These are phyloP conservation scores for Leccinum fibrillosum DNA, from an alignment of 768 basidiomycete species.

Conservation along the genomic window DNA sequence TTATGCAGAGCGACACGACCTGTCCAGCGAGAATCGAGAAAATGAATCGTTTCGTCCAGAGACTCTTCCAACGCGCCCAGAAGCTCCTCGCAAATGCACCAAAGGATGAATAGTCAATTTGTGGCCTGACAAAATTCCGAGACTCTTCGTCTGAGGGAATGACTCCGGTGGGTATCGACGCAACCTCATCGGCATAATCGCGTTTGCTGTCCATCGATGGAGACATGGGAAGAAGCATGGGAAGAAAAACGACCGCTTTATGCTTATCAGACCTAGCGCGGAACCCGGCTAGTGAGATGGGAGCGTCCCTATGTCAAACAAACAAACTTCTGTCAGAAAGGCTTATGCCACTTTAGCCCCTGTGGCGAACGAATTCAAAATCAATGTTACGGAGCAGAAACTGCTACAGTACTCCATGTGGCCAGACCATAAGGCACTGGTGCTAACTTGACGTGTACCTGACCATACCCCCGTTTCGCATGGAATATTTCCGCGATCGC, in stretches of 20 bases:
- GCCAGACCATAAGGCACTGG: background rate
- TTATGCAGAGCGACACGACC: slow-evolving; percentile 82
- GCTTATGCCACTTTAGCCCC: background rate
- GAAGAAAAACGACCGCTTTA: background rate
- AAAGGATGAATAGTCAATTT: slow-evolving; percentile 64
- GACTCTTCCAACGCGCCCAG: slow-evolving; percentile 59
- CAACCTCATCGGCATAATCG: slow-evolving; percentile 13
- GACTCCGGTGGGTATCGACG: background rate
- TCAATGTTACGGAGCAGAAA: background rate
- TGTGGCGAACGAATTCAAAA: background rate
- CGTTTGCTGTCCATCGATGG: slow-evolving; percentile 26
- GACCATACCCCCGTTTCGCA: background rate
- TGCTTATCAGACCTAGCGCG: slow-evolving; percentile 12
- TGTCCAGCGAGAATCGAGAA: slow-evolving; percentile 75
- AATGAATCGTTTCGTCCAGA: slow-evolving; percentile 76
- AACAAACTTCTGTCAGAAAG: slow-evolving; percentile 10
- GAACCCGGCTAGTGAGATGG: background rate
- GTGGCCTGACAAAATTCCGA: slow-evolving; percentile 40
- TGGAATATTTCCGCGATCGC: background rate
- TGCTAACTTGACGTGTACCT: slow-evolving; percentile 1
- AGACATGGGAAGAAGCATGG: slow-evolving; percentile 5
- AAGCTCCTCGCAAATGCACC: slow-evolving; percentile 51
- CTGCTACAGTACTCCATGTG: background rate
- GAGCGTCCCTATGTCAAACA: slow-evolving; percentile 4
- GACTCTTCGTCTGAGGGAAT: background rate